A percentile compares a stretch with the other conserved stretches of the same genome.
phyloP scores from a whole-genome alignment of 1,284 basidiomycete genomes.

The Ceratobasidium sp. region DNA sequence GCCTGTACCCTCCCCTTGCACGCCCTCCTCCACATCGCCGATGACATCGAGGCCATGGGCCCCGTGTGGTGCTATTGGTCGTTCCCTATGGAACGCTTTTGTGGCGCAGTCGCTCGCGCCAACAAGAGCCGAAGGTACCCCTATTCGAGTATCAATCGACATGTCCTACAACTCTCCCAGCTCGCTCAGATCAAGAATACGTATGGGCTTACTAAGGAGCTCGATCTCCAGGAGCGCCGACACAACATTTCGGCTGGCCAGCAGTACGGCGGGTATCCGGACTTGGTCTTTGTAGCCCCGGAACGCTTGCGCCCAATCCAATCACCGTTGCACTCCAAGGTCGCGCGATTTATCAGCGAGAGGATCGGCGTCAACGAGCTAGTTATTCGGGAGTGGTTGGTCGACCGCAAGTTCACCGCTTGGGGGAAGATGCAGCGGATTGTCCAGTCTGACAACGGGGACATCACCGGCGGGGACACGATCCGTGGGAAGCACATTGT shows the following conservation, averaged over 20 bases:
- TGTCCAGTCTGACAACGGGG: neutral
- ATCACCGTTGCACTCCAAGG: conserved; percentile 41
- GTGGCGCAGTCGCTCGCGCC: neutral
- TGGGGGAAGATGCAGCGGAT: conserved; percentile 39
- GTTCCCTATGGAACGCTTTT: conserved; percentile 50
- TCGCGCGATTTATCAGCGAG: neutral
- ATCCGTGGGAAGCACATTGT: neutral
- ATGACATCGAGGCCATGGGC: conserved; percentile 40
- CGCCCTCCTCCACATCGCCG: conserved; percentile 57
- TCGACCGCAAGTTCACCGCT: neutral
- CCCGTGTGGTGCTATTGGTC: conserved; percentile 60
- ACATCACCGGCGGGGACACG: conserved; percentile 1
- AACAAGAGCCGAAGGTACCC: conserved; percentile 16
- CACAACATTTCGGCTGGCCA: neutral
- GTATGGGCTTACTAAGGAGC: conserved; percentile 4
- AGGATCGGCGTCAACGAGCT: neutral
- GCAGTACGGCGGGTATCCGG: neutral
- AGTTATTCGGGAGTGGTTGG: neutral
- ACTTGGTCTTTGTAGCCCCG: neutral
- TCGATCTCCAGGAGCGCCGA: conserved; percentile 1
- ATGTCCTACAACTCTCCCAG: conserved; percentile 21
- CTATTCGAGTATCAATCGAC: conserved; percentile 14
- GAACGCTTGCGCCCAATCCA: conserved; percentile 42
- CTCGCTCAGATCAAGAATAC: conserved; percentile 19
- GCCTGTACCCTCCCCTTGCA: conserved; percentile 59